These are phyloP conservation scores for Scheffersomyces coipomensis DNA, from an alignment of 805 yeast species.

Conservation along the genomic window DNA sequence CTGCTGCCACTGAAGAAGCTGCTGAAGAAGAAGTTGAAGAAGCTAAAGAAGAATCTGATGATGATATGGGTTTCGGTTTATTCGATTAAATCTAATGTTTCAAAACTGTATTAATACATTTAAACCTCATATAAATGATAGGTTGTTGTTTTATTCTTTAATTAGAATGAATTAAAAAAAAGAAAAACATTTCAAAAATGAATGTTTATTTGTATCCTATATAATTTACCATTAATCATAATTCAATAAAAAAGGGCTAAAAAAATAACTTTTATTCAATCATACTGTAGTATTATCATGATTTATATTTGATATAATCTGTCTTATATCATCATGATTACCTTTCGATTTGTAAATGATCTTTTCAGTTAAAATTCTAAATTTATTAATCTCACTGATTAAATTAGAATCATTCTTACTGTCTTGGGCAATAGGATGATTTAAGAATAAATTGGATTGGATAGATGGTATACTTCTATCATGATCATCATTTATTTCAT, in stretches of 20 bases:
- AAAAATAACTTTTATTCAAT: not conserved
- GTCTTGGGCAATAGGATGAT: not conserved
- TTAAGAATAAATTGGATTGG: conserved; percentile 1
- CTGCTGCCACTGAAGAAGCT: conserved; percentile 67
- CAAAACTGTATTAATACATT: conserved; percentile 1
- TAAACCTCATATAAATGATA: too few relatives aligned
- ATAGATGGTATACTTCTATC: not conserved
- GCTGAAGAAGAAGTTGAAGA: conserved; percentile 72
- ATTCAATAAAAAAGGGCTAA: not conserved
- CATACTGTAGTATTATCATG: not conserved
- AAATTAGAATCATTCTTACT: not conserved
- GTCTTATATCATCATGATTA: conserved; percentile 2
- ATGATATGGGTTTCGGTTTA: conserved; percentile 91
- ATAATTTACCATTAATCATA: not conserved
- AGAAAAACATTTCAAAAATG: too few relatives aligned
- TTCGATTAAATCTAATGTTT: conserved; percentile 67
- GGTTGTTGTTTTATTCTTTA: not conserved
- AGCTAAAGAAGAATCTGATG: conserved; percentile 59
- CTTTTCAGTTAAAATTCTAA: conserved; percentile 10
- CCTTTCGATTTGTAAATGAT: conserved; percentile 8
- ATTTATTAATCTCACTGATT: conserved; percentile 5
- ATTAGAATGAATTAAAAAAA: not conserved
- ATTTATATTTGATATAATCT: not conserved
- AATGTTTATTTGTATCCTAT: not conserved
- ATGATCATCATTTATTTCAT: not conserved